A percentile compares a stretch with the other conserved stretches of the same genome.
phyloP scores from a whole-genome alignment of 2,329 filamentous ascomycete species.

The Tolypocladium album region DNA sequence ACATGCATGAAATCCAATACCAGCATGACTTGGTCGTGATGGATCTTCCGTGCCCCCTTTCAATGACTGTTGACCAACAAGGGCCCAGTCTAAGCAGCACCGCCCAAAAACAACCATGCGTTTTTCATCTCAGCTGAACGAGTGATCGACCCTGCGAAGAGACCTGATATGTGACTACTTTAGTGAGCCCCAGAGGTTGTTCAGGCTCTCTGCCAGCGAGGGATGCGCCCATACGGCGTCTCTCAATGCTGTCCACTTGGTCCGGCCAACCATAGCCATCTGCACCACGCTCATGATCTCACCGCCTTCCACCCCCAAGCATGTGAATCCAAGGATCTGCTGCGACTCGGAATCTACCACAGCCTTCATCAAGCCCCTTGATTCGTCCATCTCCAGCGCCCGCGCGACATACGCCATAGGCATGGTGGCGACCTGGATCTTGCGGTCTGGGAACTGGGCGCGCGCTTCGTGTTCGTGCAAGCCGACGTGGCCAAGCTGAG shows the following conservation, averaged over 20 bases:
- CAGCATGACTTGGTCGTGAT: too few relatives aligned
- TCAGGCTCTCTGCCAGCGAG: conserved; percentile 37
- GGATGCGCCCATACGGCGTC: conserved; percentile 40
- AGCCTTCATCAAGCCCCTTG: conserved; percentile 41
- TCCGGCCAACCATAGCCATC: conserved; percentile 37
- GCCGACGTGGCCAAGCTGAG: conserved; percentile 41
- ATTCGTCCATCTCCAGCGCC: conserved; percentile 39
- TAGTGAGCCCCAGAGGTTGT: conserved; percentile 36
- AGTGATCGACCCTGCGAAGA: too few relatives aligned
- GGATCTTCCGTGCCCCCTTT: too few relatives aligned
- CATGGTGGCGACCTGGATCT: conserved; percentile 34
- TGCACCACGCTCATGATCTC: conserved; percentile 43
- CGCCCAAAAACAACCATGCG: too few relatives aligned
- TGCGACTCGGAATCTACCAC: conserved; percentile 34
- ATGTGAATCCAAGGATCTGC: conserved; percentile 41
- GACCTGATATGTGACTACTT: conserved; percentile 11
- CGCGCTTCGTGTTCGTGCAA: conserved; percentile 28
- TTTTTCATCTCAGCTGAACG: too few relatives aligned
- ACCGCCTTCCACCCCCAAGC: conserved; percentile 38
- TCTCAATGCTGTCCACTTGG: conserved; percentile 32
- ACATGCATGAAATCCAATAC: too few relatives aligned
- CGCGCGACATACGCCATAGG: conserved; percentile 40
- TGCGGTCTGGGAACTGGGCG: conserved; percentile 9
- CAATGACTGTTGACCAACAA: too few relatives aligned
- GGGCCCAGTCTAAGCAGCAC: too few relatives aligned